A percentile compares a stretch with the other conserved stretches of the same genome.
Evolutionary conservation across 2,329 filamentous ascomycete genomes (phyloP).

Genomic region (Magnaporthiopsis rhizophila): DNA sequence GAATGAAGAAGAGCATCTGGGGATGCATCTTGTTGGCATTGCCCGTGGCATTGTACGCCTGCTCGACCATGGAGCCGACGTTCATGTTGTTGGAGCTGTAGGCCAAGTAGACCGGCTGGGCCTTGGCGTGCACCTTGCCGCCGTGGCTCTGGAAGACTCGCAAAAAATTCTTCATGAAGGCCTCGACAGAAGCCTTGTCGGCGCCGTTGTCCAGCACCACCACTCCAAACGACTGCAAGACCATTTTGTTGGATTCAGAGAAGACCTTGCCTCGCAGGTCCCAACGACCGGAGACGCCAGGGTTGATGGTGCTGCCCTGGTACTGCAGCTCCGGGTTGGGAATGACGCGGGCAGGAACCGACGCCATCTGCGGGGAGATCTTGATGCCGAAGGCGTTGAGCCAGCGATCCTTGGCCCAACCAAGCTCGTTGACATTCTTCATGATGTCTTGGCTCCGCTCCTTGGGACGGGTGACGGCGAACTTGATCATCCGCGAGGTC

Average conservation of each 20-base stretch:
- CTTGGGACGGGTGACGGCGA: conserved; percentile 71
- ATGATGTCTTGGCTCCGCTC: conserved; percentile 63
- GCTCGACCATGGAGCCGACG: conserved; percentile 42
- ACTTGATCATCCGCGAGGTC: conserved; percentile 85
- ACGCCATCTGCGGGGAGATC: conserved; percentile 56
- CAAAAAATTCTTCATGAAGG: conserved; percentile 50
- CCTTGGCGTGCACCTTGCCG: conserved; percentile 31
- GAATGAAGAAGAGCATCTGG: conserved; percentile 72
- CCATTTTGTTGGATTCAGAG: conserved; percentile 49
- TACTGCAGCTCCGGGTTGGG: conserved; percentile 65
- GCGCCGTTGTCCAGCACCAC: conserved; percentile 54
- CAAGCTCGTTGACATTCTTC: conserved; percentile 56
- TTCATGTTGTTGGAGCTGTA: conserved; percentile 20
- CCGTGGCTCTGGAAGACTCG: conserved; percentile 42
- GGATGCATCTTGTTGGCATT: conserved; percentile 49
- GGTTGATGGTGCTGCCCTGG: conserved; percentile 46
- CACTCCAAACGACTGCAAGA: conserved; percentile 69
- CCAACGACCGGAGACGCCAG: conserved; percentile 70
- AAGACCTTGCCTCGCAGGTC: conserved; percentile 80
- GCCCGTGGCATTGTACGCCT: conserved; percentile 47
- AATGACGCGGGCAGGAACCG: conserved; percentile 63
- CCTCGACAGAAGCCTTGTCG: conserved; percentile 43
- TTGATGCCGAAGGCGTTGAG: conserved; percentile 66
- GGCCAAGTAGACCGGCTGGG: conserved; percentile 19
- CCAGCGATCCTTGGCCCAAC: conserved; percentile 62